Evolutionary conservation across 1,284 basidiomycete species (phyloP).

Genomic region (Ganoderma multipileum): DNA sequence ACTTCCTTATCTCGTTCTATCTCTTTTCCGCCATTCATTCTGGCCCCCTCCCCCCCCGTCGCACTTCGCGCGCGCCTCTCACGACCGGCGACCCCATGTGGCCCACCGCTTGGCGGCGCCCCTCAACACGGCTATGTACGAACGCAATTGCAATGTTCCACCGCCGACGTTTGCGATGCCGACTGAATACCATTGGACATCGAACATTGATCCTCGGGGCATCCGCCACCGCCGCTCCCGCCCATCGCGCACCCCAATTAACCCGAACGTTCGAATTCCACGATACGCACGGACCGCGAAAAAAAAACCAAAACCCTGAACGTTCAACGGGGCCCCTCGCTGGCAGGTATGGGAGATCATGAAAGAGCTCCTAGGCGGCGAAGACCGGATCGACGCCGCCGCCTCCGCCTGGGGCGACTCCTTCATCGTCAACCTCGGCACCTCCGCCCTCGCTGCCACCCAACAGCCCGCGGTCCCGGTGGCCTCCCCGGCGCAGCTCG

Average conservation of each 20-base stretch:
- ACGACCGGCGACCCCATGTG: neutral
- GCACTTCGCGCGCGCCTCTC: neutral
- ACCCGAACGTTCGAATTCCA: neutral
- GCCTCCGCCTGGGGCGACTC: conserved; percentile 60
- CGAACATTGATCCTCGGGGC: neutral
- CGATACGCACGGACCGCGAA: neutral
- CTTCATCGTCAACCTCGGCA: conserved; percentile 67
- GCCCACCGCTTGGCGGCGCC: neutral
- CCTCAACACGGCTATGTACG: neutral
- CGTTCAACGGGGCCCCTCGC: neutral
- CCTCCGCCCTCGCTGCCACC: conserved; percentile 47
- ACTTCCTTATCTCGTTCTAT: neutral
- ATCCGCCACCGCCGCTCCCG: neutral
- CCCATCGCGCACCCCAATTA: neutral
- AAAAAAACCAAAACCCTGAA: too few relatives aligned
- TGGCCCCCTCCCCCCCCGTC: neutral
- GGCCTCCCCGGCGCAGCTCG: conserved; percentile 50
- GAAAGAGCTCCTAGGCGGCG: conserved; percentile 62
- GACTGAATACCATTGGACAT: neutral
- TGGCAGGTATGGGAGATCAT: conserved; percentile 66
- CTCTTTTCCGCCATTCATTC: neutral
- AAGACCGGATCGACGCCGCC: conserved; percentile 58
- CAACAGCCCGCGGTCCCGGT: too few relatives aligned
- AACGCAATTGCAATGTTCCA: neutral
- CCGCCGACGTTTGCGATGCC: conserved; percentile 1